A percentile compares a stretch with the other conserved stretches of the same genome.
Conservation (phyloP, 441 rosid species). For the Hura crepitans region DNA sequence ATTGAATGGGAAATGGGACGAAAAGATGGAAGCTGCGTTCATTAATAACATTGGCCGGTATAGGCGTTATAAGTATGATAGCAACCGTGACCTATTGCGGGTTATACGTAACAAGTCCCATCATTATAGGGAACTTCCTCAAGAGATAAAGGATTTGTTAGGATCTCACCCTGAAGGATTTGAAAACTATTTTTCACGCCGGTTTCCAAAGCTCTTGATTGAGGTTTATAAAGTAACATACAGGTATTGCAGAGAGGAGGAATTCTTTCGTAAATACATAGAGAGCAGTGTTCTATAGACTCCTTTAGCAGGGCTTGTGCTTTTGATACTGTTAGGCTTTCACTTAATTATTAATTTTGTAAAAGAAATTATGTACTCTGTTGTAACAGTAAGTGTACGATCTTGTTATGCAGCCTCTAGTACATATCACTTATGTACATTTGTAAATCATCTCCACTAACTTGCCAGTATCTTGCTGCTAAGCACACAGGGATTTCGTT, state of each 20-base stretch:
- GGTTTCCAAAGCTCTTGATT: conserved; percentile 79
- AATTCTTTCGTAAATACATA: conserved; percentile 52
- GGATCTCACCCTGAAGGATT: conserved; percentile 83
- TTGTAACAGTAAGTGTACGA: not conserved
- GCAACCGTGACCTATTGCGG: conserved; percentile 65
- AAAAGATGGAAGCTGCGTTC: conserved; percentile 66
- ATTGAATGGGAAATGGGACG: conserved; percentile 78
- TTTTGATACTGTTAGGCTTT: not conserved
- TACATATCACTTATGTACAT: not conserved
- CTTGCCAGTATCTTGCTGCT: not conserved
- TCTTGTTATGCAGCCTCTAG: not conserved
- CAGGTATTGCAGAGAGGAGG: conserved; percentile 56
- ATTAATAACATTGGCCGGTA: conserved; percentile 69
- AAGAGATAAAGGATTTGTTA: conserved; percentile 59
- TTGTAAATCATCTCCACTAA: not conserved
- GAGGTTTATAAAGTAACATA: conserved; percentile 68
- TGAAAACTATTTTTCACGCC: conserved; percentile 52
- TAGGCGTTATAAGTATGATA: conserved; percentile 71
- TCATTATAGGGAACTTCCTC: conserved; percentile 81
- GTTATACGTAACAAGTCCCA: conserved; percentile 78
- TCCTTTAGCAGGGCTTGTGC: not conserved
- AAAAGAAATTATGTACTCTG: conserved; percentile 12
- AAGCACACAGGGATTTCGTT: not conserved
- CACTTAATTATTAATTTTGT: conserved; percentile 8
- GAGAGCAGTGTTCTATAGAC: conserved; percentile 35